Percentiles rank a stretch among this genome's conserved stretches.
Conservation (phyloP, 2,329 filamentous ascomycete genomes). For the Trichophyton mentagrophytes region DNA sequence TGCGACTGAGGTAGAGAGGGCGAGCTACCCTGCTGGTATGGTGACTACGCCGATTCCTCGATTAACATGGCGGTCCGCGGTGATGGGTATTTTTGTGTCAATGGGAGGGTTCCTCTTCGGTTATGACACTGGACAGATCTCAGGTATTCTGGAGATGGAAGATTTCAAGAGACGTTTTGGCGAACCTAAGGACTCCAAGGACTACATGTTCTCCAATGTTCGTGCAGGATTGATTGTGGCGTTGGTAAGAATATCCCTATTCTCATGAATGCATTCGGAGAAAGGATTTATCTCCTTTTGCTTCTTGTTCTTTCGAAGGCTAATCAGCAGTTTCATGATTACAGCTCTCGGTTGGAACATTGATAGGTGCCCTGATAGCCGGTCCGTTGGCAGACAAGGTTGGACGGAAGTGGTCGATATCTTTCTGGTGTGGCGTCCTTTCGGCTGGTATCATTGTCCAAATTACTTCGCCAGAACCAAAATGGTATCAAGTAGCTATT, state of each 20-base stretch:
- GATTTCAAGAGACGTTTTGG: slow-evolving; percentile 34
- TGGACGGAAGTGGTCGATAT: slow-evolving; percentile 35
- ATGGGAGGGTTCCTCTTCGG: slow-evolving; percentile 39
- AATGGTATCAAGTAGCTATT: slow-evolving; percentile 35
- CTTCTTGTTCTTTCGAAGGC: not conserved
- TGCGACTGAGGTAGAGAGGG: slow-evolving; percentile 1
- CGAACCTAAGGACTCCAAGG: slow-evolving; percentile 22
- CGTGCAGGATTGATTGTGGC: slow-evolving; percentile 35
- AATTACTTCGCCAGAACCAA: slow-evolving; percentile 27
- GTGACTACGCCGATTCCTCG: slow-evolving; percentile 34
- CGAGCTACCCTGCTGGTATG: slow-evolving; percentile 5
- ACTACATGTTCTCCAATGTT: slow-evolving; percentile 33
- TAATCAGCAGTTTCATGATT: not conserved
- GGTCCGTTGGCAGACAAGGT: slow-evolving; percentile 35
- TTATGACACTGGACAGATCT: slow-evolving; percentile 32
- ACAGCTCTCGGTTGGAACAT: slow-evolving; percentile 34
- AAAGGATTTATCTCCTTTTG: not conserved
- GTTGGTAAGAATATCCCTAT: slow-evolving; percentile 22
- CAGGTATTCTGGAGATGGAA: slow-evolving; percentile 36
- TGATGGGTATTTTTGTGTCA: slow-evolving; percentile 34
- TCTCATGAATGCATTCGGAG: not conserved
- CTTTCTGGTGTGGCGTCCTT: slow-evolving; percentile 34
- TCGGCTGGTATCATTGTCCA: slow-evolving; percentile 36
- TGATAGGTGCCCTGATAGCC: slow-evolving; percentile 28
- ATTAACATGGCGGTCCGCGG: slow-evolving; percentile 31